These are phyloP conservation scores for Paxillus rubicundulus DNA, from an alignment of 768 basidiomycete species.

Conservation along the genomic window DNA sequence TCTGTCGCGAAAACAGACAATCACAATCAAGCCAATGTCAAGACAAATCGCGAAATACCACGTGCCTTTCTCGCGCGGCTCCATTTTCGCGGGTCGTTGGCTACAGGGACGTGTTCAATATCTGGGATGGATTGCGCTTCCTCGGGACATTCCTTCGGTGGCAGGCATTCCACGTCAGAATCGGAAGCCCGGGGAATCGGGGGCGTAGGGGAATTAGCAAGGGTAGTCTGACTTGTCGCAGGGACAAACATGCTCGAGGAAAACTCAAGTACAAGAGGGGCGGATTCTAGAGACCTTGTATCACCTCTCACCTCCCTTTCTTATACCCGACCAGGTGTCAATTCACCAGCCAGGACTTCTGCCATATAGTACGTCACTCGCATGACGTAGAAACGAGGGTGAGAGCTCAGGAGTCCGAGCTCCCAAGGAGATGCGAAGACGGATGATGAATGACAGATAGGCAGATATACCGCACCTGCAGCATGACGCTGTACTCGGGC, in stretches of 20 bases:
- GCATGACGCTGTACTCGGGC: too few relatives aligned
- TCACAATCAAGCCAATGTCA: neutral
- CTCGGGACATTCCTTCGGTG: slow-evolving; percentile 1
- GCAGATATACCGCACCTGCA: too few relatives aligned
- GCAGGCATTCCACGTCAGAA: slow-evolving; percentile 1
- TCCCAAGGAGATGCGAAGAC: too few relatives aligned
- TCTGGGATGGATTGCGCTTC: slow-evolving; percentile 16
- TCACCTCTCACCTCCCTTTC: slow-evolving; percentile 6
- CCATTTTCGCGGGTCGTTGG: slow-evolving; percentile 65
- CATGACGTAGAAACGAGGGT: too few relatives aligned
- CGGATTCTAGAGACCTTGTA: neutral
- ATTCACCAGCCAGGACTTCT: neutral
- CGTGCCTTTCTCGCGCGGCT: slow-evolving; percentile 52
- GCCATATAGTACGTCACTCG: neutral
- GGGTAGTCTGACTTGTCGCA: neutral
- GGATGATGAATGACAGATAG: too few relatives aligned
- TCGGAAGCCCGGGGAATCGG: slow-evolving; percentile 1
- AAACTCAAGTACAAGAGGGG: slow-evolving; percentile 1
- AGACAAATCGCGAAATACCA: neutral
- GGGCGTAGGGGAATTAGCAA: neutral
- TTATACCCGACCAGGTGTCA: slow-evolving; percentile 19
- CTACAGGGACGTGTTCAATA: slow-evolving; percentile 41
- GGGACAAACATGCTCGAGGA: slow-evolving; percentile 13
- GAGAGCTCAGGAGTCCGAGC: too few relatives aligned
- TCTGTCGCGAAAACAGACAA: slow-evolving; percentile 12